A percentile compares a stretch with the other conserved stretches of the same genome.
phyloP scores from a whole-genome alignment of 805 yeast species.

The Kazachstania viticola region DNA sequence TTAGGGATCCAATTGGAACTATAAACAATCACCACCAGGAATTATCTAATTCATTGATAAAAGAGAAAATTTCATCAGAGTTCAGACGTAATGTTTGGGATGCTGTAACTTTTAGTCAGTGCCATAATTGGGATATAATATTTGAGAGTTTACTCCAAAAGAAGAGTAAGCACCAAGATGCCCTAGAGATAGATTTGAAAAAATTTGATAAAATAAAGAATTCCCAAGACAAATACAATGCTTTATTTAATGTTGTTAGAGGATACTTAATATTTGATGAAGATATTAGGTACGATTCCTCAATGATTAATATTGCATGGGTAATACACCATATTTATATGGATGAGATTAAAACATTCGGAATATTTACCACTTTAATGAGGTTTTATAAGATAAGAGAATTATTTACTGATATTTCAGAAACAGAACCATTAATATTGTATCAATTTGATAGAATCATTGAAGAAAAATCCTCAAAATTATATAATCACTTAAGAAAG shows the following conservation, averaged over 20 bases:
- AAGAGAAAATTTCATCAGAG: no score
- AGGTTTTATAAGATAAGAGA: constrained; percentile 63
- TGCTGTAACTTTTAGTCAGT: constrained; percentile 3
- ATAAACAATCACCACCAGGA: no score
- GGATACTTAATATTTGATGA: constrained; percentile 75
- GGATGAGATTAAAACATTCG: constrained; percentile 66
- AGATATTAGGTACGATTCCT: constrained; percentile 92
- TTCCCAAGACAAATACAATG: no score
- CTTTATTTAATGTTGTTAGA: constrained; percentile 61
- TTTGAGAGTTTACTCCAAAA: constrained; percentile 3
- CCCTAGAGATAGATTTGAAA: no score
- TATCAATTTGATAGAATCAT: constrained; percentile 84
- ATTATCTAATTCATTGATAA: no score
- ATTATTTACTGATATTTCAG: constrained; percentile 77
- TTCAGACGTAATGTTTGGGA: constrained; percentile 6
- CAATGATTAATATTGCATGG: constrained; percentile 81
- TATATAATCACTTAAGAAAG: constrained; percentile 63
- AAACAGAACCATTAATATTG: constrained; percentile 67
- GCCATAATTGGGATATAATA: constrained; percentile 5
- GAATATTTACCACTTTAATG: constrained; percentile 70
- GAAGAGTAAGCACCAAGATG: no score
- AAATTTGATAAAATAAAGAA: no score
- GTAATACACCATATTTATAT: constrained; percentile 57
- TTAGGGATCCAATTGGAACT: no score
- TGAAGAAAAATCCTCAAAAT: constrained; percentile 60